These are phyloP conservation scores for Cenchrus fungigraminus DNA, from an alignment of 176 grass and related monocot genomes.

Conservation along the genomic window DNA sequence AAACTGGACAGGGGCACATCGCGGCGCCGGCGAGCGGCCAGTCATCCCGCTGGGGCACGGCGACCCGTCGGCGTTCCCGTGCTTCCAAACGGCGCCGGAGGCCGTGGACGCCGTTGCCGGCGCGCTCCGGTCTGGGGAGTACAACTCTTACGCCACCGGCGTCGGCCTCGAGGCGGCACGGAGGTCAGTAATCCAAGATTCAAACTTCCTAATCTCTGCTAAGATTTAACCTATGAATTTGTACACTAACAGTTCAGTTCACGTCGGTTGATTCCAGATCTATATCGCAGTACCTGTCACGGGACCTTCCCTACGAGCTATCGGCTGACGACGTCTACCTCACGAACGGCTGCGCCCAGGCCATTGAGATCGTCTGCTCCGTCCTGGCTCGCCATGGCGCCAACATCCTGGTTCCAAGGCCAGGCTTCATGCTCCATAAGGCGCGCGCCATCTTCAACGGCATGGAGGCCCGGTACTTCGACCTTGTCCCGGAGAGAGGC, in stretches of 20 bases:
- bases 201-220: no score
- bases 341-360: constrained; percentile 62
- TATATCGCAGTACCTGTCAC: constrained; percentile 54
- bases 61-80: constrained; percentile 66
- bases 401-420: constrained; percentile 75
- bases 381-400: constrained; percentile 55
- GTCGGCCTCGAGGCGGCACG: constrained; percentile 42
- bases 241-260: background rate
- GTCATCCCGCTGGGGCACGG: constrained; percentile 64
- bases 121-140: constrained; percentile 43
- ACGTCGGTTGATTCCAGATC: constrained; percentile 43
- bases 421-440: constrained; percentile 60
- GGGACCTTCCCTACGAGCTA: constrained; percentile 53
- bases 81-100: constrained; percentile 52
- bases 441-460: constrained; percentile 56
- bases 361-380: constrained; percentile 64
- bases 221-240: no score
- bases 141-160: constrained; percentile 50
- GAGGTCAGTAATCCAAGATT: constrained; percentile 7
- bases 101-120: constrained; percentile 57
- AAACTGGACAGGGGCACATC: no score
- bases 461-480: constrained; percentile 66
- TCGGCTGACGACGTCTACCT: constrained; percentile 61
- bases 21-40: background rate
- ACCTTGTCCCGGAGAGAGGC: constrained; percentile 54